These are phyloP conservation scores for Lipomyces orientalis DNA, from an alignment of 805 yeast genomes.

Conservation along the genomic window DNA sequence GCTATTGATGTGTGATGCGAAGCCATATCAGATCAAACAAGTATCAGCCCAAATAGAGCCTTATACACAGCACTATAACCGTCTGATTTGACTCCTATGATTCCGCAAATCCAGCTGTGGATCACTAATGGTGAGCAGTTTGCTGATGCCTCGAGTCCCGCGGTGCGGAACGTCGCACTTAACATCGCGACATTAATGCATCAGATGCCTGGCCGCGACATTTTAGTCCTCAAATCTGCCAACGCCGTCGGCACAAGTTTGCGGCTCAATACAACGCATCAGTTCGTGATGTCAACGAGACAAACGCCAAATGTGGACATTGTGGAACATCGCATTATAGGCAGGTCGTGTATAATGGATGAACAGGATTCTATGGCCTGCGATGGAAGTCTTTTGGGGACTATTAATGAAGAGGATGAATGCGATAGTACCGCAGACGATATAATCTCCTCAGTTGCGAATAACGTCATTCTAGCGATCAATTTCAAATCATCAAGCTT, in stretches of 20 bases:
- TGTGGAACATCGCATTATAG: background rate
- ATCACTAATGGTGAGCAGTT: background rate
- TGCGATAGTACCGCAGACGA: constrained; percentile 4
- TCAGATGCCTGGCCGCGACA: background rate
- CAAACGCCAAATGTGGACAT: background rate
- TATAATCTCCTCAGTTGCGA: background rate
- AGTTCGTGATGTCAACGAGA: background rate
- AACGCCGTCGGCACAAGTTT: background rate
- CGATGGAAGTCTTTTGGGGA: background rate
- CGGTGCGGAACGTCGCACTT: background rate
- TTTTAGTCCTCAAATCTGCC: background rate
- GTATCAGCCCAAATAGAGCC: background rate
- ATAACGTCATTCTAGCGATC: constrained; percentile 22
- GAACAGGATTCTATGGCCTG: background rate
- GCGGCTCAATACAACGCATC: background rate
- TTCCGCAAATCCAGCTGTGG: background rate
- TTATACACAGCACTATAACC: background rate
- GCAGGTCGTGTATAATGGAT: background rate
- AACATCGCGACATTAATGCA: constrained; percentile 4
- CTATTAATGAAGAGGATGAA: background rate
- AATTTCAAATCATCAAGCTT: constrained; percentile 22
- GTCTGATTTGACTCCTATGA: background rate
- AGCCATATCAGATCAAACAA: background rate
- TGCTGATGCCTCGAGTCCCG: background rate
- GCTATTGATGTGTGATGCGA: constrained; percentile 49